These are phyloP conservation scores for Eremochloa ophiuroides DNA, from an alignment of 176 grass and related monocot genomes.

Conservation along the genomic window DNA sequence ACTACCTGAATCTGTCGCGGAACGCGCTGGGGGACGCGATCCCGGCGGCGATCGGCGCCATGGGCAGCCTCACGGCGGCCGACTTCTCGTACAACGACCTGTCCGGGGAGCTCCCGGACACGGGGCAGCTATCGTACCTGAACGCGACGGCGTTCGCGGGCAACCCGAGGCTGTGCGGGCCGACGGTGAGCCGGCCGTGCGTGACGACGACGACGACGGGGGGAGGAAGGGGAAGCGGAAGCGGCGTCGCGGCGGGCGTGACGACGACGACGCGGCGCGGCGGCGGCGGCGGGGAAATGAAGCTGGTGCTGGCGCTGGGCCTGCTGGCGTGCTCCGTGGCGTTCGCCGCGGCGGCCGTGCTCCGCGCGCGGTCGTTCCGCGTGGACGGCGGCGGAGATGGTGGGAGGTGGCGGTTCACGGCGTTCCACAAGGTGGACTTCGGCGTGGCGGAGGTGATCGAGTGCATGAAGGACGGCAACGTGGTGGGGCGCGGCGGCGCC, in stretches of 20 bases:
- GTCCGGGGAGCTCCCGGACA: slow-evolving; percentile 52
- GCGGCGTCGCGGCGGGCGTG: neutral
- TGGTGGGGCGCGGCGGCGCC: slow-evolving; percentile 85
- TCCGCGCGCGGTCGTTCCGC: slow-evolving; percentile 53
- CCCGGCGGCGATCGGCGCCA: slow-evolving; percentile 54
- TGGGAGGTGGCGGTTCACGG: slow-evolving; percentile 60
- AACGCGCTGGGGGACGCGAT: slow-evolving; percentile 64
- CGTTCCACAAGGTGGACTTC: slow-evolving; percentile 91
- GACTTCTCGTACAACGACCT: slow-evolving; percentile 95
- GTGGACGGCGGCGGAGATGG: neutral
- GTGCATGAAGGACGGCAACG: slow-evolving; percentile 92
- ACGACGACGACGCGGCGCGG: neutral
- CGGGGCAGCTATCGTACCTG: slow-evolving; percentile 73
- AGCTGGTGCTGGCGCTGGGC: slow-evolving; percentile 75
- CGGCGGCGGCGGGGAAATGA: slow-evolving; percentile 36
- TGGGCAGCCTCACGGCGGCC: slow-evolving; percentile 75
- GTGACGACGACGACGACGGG: neutral
- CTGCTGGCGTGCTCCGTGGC: slow-evolving; percentile 68
- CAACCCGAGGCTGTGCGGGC: slow-evolving; percentile 68
- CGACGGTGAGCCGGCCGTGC: slow-evolving; percentile 43
- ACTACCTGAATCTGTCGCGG: slow-evolving; percentile 78
- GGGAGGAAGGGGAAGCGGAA: too few relatives aligned
- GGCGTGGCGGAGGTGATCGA: slow-evolving; percentile 79
- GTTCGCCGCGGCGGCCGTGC: slow-evolving; percentile 65
- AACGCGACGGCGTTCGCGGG: slow-evolving; percentile 77